Base-by-base conservation (phyloP, 192 early-diverging fungal genomes). In the Mortierella antarctica region DNA sequence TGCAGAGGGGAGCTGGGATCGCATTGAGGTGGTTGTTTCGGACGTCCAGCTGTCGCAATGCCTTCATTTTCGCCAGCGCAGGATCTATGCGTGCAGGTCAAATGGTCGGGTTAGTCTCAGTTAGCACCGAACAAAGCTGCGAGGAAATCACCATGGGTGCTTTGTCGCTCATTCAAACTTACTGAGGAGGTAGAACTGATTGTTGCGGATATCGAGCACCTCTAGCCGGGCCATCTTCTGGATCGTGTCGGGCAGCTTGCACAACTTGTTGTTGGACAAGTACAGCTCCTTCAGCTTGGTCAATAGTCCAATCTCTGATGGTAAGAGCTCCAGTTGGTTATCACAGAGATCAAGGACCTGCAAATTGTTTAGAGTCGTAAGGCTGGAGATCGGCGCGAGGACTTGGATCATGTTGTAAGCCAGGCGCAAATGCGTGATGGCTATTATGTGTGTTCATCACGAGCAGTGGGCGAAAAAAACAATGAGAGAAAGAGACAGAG, bases 291-390 rank as follows among this genome's bases (percentile, higher is more conserved):
- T 77, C 20, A 84, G 65, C 7, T 56, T 64, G n/a, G 63, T 64
- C 64, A 80, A 52, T 15, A 65, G 63, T 2, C 75, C 80, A 20
- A 84, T 50, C 73, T 84, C 83, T 0, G 64, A 45, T 11, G 84
- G 84, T n/a, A 85, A 42, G 6, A 65, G 51, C 7, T 71, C 72
- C 50, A 85, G 55, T 15, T 72, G 62, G 50, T 84, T 85, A 48
- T 83, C 66, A 14, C 82, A 85, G 1, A 85, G 60, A 55, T 85
- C 84, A 14, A 85, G 49, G 3, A 84, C 71, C 50, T 80, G 67
- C 15, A 84, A 62, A 7, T 74, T 45, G 42, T 66, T 41, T 11
- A 84, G 56, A n/a, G 52, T 45, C 6, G 82, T 69, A 11, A 77
- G 53, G 31, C 54, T 71, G 46, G 53, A 15, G 15, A 74, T 67